phyloP scores from a whole-genome alignment of 306 rosid genomes.

The Quercus bicolor region DNA sequence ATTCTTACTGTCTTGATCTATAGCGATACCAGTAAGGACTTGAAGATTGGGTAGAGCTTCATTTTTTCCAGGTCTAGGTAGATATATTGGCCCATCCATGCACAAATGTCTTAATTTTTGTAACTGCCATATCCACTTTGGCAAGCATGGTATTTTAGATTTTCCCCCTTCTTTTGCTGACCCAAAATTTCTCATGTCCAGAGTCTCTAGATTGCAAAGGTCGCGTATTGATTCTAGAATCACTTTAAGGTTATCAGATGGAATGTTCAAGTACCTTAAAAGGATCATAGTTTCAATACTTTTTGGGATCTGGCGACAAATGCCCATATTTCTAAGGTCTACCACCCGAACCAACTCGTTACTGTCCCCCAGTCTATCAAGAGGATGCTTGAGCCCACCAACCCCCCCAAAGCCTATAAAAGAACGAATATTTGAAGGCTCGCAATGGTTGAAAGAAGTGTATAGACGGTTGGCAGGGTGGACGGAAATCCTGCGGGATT shows the following conservation, averaged over 20 bases:
- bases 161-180: no score
- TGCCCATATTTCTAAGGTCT: neutral
- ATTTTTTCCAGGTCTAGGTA: no score
- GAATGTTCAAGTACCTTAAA: neutral
- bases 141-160: neutral
- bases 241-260: fast-evolving
- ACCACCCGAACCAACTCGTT: neutral
- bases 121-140: neutral
- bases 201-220: neutral
- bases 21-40: neutral
- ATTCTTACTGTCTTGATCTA: neutral
- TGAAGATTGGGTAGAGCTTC: neutral
- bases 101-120: neutral
- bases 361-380: neutral
- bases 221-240: no score
- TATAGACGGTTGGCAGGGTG: neutral
- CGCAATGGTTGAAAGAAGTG: neutral
- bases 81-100: fast-evolving
- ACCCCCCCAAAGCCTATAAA: neutral
- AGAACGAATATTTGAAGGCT: neutral
- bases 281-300: neutral
- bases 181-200: neutral
- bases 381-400: fast-evolving
- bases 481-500: neutral
- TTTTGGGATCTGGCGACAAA: neutral